A percentile compares a stretch with the other conserved stretches of the same genome.
These are phyloP conservation scores for Dillenia suffruticosa DNA, from an alignment of 164 flowering plant genomes.

Conservation along the genomic window DNA sequence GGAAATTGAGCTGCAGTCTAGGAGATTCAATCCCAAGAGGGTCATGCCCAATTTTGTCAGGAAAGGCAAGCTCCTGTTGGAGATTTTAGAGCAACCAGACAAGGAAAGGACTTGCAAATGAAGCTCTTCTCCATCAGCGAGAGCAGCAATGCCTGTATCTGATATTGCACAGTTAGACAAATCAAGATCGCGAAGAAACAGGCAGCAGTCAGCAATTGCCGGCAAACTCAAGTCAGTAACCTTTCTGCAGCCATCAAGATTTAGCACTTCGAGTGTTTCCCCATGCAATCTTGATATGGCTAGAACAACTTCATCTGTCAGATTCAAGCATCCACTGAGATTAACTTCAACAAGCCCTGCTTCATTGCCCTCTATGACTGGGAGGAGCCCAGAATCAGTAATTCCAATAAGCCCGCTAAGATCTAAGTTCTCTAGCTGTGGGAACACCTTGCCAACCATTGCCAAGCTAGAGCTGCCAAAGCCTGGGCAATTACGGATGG, in stretches of 20 bases:
- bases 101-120: slow-evolving; percentile 50
- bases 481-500: slow-evolving; percentile 61
- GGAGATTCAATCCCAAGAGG: slow-evolving; percentile 71
- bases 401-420: slow-evolving; percentile 55
- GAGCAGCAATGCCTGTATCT: slow-evolving; percentile 52
- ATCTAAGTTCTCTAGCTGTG: slow-evolving; percentile 50
- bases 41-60: slow-evolving; percentile 45
- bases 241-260: slow-evolving; percentile 56
- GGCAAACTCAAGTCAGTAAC: slow-evolving; percentile 56
- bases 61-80: slow-evolving; percentile 42
- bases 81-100: slow-evolving; percentile 48
- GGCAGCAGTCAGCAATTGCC: slow-evolving; percentile 57
- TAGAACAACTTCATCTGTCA: slow-evolving; percentile 53
- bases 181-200: slow-evolving; percentile 58
- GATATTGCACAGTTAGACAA: slow-evolving; percentile 54
- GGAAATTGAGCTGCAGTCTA: slow-evolving; percentile 54
- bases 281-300: slow-evolving; percentile 48
- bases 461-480: slow-evolving; percentile 53
- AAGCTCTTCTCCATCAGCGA: slow-evolving; percentile 34
- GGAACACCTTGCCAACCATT: slow-evolving; percentile 54
- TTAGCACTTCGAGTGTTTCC: slow-evolving; percentile 49
- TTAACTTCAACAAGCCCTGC: slow-evolving; percentile 54
- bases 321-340: slow-evolving; percentile 46
- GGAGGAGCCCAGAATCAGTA: slow-evolving; percentile 59
- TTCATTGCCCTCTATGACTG: slow-evolving; percentile 38